A percentile compares a stretch with the other conserved stretches of the same genome.
phyloP scores from a whole-genome alignment of 805 yeast species.

The Ogataea pignaliae region DNA sequence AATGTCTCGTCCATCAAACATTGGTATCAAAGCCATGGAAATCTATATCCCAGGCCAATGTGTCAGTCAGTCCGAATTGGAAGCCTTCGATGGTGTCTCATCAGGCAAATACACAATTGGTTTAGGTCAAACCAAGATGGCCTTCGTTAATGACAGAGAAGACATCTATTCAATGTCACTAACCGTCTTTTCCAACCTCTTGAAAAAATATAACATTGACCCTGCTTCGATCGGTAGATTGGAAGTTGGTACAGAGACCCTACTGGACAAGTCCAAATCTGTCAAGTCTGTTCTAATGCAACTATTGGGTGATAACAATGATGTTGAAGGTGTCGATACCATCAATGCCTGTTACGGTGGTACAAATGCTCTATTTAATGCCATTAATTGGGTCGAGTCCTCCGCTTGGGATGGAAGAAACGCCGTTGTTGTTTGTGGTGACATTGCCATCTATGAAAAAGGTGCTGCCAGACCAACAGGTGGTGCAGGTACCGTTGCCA shows the following conservation, averaged over 20 bases:
- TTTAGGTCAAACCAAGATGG: slow-evolving; percentile 97
- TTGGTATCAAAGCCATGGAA: slow-evolving; percentile 97
- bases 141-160: slow-evolving; percentile 95
- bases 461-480: slow-evolving; percentile 99
- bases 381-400: slow-evolving; percentile 94
- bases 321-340: slow-evolving; percentile 94
- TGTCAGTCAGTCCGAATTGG: slow-evolving; percentile 87
- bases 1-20: slow-evolving; percentile 61
- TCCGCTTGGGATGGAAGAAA: slow-evolving; percentile 97
- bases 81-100: slow-evolving; percentile 77
- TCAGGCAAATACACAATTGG: slow-evolving; percentile 98
- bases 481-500: slow-evolving; percentile 96
- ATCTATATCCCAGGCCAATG: slow-evolving; percentile 80
- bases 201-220: slow-evolving; percentile 80
- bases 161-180: slow-evolving; percentile 93
- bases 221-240: slow-evolving; percentile 81
- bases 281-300: slow-evolving; percentile 96
- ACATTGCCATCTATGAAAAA: slow-evolving; percentile 93
- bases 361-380: slow-evolving; percentile 89
- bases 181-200: slow-evolving; percentile 76
- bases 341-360: slow-evolving; percentile 99
- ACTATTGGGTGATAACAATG: slow-evolving; percentile 81
- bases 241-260: slow-evolving; percentile 98
- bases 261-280: slow-evolving; percentile 93
- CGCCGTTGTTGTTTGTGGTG: slow-evolving; percentile 96